Evolutionary conservation across 345 rosid species (phyloP).

Genomic region (Rhodomyrtus tomentosa): DNA sequence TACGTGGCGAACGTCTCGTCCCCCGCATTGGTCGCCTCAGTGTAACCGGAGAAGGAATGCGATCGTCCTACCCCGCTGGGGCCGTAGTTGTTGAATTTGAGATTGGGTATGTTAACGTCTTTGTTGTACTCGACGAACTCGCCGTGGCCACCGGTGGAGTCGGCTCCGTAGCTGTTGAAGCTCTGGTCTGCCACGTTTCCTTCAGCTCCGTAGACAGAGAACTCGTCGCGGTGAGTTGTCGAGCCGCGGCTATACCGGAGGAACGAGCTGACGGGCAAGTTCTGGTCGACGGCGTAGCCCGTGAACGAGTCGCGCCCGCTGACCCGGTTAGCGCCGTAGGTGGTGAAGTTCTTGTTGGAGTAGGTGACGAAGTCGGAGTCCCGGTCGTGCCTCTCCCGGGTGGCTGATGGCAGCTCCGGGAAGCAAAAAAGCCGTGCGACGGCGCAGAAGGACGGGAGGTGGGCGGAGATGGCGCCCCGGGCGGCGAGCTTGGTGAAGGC

Average conservation of each 20-base stretch:
- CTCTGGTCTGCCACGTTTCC: constrained; percentile 22
- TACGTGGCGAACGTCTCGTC: constrained; percentile 45
- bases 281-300: constrained; percentile 20
- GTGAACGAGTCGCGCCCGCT: constrained; percentile 52
- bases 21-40: constrained; percentile 47
- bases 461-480: constrained; percentile 38
- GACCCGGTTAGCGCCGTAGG: constrained; percentile 38
- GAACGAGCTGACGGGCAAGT: constrained; percentile 15
- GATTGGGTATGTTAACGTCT: constrained; percentile 46
- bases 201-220: constrained; percentile 11
- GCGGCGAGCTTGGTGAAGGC: constrained; percentile 62
- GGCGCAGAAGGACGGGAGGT: constrained; percentile 67
- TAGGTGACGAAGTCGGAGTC: constrained; percentile 52
- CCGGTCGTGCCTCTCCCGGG: constrained; percentile 25
- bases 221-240: constrained; percentile 8
- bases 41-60: constrained; percentile 45
- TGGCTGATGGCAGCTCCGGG: constrained; percentile 36
- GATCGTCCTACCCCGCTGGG: constrained; percentile 34
- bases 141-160: constrained; percentile 54
- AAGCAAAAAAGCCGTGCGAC: constrained; percentile 81
- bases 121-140: constrained; percentile 44
- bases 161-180: constrained; percentile 63
- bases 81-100: constrained; percentile 46
- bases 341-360: constrained; percentile 58
- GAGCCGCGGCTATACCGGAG: constrained; percentile 25